Base-by-base conservation (phyloP, 768 basidiomycete species). In the Boletus rubescentipes region DNA sequence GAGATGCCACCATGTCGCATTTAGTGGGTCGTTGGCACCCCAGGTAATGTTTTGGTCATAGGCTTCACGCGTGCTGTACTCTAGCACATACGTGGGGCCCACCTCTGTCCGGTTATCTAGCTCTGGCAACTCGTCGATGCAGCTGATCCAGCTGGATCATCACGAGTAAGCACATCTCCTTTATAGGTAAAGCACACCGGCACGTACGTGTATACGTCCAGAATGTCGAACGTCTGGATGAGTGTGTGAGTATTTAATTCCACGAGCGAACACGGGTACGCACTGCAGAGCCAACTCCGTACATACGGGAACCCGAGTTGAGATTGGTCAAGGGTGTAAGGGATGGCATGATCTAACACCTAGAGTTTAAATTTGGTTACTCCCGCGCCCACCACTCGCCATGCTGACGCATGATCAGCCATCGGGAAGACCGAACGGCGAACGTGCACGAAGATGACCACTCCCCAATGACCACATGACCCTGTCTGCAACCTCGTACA, bases 1-100 rank as follows among this genome's bases (percentile, higher is more conserved):
- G 23, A 68, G 77, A 66, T 89, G 88, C 87, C 87, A 90, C 83
- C 85, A 90, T 3, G 87, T 89, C 5, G 85, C 86, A 57, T 89
- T 90, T 49, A 89, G 71, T 0, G 88, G 86, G 65, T 86, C 86
- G 45, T 77, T 72, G 9, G 72, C 66, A 26, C 75, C 76, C 86
- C 88, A 89, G 35, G 76, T 75, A 2, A 75, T 66, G 46, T 66
- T 69, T 31, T 67, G 66, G 12, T 86, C 87, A 59, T 87, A 89
- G 1, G 85, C 76, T 43, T 81, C 75, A 21, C 88, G 83, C 5
- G 87, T 82, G 64, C 77, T 86, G 65, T 89, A 91, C 69, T 89
- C 88, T 10, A 74, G 65, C 31, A 56, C 51, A 59, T 75, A 89
- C 4, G 81, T 79, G 2, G 87, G 89, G 8, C 87, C 88, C 42